phyloP scores from a whole-genome alignment of 1,284 basidiomycete species.

The Anthracocystis panici-leucophaei region DNA sequence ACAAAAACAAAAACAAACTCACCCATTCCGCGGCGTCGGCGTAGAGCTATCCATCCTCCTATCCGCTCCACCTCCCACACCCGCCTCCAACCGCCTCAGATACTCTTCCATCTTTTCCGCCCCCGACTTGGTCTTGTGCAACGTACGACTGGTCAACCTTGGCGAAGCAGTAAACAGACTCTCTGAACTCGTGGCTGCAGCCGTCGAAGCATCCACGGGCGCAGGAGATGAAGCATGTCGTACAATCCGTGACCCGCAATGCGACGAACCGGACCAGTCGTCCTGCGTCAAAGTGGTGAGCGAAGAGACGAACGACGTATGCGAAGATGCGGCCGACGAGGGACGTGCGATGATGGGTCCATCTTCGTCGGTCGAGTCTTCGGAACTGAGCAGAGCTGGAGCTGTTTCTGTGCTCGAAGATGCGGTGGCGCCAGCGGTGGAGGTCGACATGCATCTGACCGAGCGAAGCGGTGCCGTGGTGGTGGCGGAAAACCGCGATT shows the following conservation, averaged over 20 bases:
- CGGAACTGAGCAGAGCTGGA: background rate
- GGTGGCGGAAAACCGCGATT: slow-evolving; percentile 10
- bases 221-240: slow-evolving; percentile 14
- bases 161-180: background rate
- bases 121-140: slow-evolving; percentile 38
- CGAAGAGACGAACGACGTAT: slow-evolving; percentile 27
- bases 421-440: background rate
- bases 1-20: background rate
- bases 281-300: slow-evolving; percentile 33
- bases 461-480: slow-evolving; percentile 5
- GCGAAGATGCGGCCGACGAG: slow-evolving; percentile 34
- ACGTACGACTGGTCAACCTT: slow-evolving; percentile 22
- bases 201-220: background rate
- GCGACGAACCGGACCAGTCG: slow-evolving; percentile 24
- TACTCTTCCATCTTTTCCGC: slow-evolving; percentile 53
- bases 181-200: background rate
- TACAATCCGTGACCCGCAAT: slow-evolving; percentile 21
- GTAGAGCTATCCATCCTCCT: slow-evolving; percentile 11
- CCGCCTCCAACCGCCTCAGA: slow-evolving; percentile 26
- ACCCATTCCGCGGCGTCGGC: slow-evolving; percentile 15
- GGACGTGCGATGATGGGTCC: slow-evolving; percentile 42
- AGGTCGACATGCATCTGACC: slow-evolving; percentile 19
- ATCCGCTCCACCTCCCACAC: background rate
- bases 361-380: slow-evolving; percentile 15
- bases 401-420: background rate